A percentile compares a stretch with the other conserved stretches of the same genome.
Conservation (phyloP, 2,329 filamentous ascomycete genomes). For the Helicocarpus griseus region DNA sequence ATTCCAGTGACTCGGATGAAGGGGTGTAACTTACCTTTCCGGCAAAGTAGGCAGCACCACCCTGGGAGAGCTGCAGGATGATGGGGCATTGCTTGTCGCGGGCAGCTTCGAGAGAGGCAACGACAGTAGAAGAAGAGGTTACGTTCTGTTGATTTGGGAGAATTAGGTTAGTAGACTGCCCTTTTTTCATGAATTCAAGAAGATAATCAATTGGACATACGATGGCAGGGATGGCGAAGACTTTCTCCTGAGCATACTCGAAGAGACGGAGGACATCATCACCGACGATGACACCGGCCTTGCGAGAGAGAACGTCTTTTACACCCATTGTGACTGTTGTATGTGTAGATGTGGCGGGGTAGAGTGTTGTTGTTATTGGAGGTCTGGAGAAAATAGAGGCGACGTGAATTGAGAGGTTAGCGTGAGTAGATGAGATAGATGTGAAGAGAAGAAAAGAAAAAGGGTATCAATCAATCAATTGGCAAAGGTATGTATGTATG, state of each 20-base stretch:
- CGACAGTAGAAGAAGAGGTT: constrained; percentile 80
- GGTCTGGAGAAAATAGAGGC: not conserved
- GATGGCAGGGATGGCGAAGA: constrained; percentile 81
- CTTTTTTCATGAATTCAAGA: not conserved
- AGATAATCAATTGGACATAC: constrained; percentile 29
- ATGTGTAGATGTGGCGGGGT: not conserved
- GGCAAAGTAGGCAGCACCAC: constrained; percentile 85
- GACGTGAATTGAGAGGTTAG: not conserved
- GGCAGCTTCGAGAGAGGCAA: constrained; percentile 87
- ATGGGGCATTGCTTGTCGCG: constrained; percentile 84
- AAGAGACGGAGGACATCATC: constrained; percentile 66
- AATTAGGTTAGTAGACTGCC: constrained; percentile 8
- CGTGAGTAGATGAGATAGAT: not conserved
- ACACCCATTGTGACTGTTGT: constrained; percentile 31
- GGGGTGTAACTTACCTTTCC: constrained; percentile 53
- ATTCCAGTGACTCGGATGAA: too few relatives aligned
- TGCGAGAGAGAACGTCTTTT: constrained; percentile 50
- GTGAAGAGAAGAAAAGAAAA: too few relatives aligned
- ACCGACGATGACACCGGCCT: constrained; percentile 57
- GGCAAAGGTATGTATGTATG: too few relatives aligned
- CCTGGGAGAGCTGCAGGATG: constrained; percentile 88
- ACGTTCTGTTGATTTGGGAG: constrained; percentile 56
- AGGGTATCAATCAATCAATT: too few relatives aligned
- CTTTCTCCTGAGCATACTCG: constrained; percentile 77
- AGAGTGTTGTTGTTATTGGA: too few relatives aligned